Evolutionary conservation across 352 stramenopile genomes (phyloP).

Genomic region (Discostella stelligera): DNA sequence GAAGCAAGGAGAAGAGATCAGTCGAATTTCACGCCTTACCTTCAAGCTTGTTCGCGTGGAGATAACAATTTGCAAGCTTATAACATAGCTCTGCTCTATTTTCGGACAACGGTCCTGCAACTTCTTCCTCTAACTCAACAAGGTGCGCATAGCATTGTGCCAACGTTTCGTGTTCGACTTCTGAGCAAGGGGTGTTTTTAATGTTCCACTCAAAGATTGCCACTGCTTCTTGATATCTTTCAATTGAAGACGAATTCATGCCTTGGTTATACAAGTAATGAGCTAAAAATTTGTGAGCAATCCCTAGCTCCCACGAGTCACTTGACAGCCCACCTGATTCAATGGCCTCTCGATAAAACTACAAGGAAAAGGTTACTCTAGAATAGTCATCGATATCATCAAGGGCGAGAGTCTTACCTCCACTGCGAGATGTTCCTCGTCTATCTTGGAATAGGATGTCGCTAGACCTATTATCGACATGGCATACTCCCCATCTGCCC

Average conservation of each 20-base stretch:
- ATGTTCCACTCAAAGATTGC: slow-evolving; percentile 66
- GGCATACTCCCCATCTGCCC: slow-evolving; percentile 54
- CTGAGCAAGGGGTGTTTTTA: slow-evolving; percentile 24
- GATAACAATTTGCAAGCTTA: slow-evolving; percentile 64
- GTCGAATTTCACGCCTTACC: slow-evolving; percentile 22
- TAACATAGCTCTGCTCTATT: slow-evolving; percentile 54
- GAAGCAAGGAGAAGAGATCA: slow-evolving; percentile 1
- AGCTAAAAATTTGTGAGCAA: slow-evolving; percentile 60
- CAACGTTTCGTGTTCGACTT: slow-evolving; percentile 45
- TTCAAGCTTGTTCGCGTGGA: slow-evolving; percentile 52
- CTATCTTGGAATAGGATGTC: slow-evolving; percentile 55
- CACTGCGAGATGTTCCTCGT: slow-evolving; percentile 46
- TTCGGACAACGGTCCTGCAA: slow-evolving; percentile 51
- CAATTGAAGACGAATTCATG: slow-evolving; percentile 42
- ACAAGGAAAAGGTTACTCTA: not conserved
- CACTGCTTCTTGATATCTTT: slow-evolving; percentile 53
- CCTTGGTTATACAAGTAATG: slow-evolving; percentile 49
- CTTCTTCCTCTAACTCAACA: slow-evolving; percentile 57
- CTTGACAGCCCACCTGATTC: slow-evolving; percentile 55
- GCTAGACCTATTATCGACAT: slow-evolving; percentile 58
- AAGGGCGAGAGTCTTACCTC: slow-evolving; percentile 40
- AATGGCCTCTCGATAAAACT: slow-evolving; percentile 56
- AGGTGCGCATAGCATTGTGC: slow-evolving; percentile 58
- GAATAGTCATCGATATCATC: slow-evolving; percentile 1
- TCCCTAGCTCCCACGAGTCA: slow-evolving; percentile 60